Evolutionary conservation across 169 alveolate species (phyloP).

Genomic region (Eimeria tenella): DNA sequence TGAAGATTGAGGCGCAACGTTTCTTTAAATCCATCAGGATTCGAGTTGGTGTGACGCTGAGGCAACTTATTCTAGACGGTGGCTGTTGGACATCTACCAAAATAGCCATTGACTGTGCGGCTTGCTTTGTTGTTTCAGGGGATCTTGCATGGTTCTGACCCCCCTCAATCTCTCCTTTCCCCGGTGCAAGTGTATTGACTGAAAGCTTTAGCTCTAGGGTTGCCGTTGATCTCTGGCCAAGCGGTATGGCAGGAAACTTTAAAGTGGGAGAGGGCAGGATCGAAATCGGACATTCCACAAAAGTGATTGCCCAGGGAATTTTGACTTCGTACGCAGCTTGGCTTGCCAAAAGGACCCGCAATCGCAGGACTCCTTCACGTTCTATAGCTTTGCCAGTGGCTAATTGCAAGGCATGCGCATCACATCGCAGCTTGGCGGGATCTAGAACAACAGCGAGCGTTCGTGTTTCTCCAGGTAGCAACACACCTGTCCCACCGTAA

Average conservation of each 20-base stretch:
- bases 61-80: slow-evolving; percentile 22
- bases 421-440: slow-evolving; percentile 51
- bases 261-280: slow-evolving; percentile 59
- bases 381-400: slow-evolving; percentile 57
- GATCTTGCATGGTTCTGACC: neutral
- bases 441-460: slow-evolving; percentile 38
- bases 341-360: slow-evolving; percentile 65
- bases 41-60: slow-evolving; percentile 34
- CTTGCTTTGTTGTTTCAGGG: neutral
- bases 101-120: slow-evolving; percentile 29
- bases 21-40: slow-evolving; percentile 34
- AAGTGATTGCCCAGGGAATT: slow-evolving; percentile 54
- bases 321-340: slow-evolving; percentile 70
- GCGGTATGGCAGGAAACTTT: slow-evolving; percentile 59
- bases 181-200: neutral
- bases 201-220: slow-evolving; percentile 50
- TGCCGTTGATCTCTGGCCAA: slow-evolving; percentile 51
- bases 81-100: slow-evolving; percentile 64
- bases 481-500: slow-evolving; percentile 59
- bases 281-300: slow-evolving; percentile 5
- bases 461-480: slow-evolving; percentile 76
- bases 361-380: slow-evolving; percentile 37
- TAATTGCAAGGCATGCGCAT: slow-evolving; percentile 68
- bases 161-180: slow-evolving; percentile 23
- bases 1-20: slow-evolving; percentile 46